A percentile compares a stretch with the other conserved stretches of the same genome.
Conservation (phyloP, 768 basidiomycete species). For the Termitomyces sp. region DNA sequence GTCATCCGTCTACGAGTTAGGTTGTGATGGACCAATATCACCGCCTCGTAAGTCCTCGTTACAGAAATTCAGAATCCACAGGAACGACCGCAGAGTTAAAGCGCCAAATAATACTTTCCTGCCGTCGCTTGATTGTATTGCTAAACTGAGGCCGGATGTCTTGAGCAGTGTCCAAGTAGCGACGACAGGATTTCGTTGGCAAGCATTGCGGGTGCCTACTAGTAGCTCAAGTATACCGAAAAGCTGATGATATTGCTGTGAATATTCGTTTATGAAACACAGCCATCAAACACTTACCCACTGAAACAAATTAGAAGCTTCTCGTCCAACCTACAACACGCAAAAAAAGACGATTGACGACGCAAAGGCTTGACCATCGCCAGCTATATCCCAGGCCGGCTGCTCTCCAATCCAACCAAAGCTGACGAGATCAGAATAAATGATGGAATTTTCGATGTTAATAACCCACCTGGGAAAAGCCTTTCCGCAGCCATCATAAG, state of each 20-base stretch:
- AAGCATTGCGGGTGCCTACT: no score
- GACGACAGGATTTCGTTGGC: neutral
- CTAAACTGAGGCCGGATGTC: neutral
- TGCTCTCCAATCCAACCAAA: neutral
- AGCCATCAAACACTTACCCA: neutral
- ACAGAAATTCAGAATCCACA: neutral
- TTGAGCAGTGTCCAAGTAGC: neutral
- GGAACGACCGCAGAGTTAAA: neutral
- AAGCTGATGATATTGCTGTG: neutral
- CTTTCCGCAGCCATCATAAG: neutral
- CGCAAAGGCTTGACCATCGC: neutral
- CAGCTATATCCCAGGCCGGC: neutral
- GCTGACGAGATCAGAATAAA: neutral
- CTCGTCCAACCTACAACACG: neutral
- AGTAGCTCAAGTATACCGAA: neutral
- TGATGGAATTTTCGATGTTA: neutral
- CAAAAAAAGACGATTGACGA: neutral
- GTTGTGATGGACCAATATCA: neutral
- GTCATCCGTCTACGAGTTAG: no score
- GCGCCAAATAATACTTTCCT: no score
- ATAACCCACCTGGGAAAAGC: neutral
- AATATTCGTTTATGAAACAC: neutral
- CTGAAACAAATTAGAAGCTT: slow-evolving; percentile 2
- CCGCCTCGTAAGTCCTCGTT: neutral
- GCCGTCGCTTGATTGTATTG: no score